A percentile compares a stretch with the other conserved stretches of the same genome.
Evolutionary conservation across 805 yeast species (phyloP).

Genomic region (Yamadazyma scolyti): DNA sequence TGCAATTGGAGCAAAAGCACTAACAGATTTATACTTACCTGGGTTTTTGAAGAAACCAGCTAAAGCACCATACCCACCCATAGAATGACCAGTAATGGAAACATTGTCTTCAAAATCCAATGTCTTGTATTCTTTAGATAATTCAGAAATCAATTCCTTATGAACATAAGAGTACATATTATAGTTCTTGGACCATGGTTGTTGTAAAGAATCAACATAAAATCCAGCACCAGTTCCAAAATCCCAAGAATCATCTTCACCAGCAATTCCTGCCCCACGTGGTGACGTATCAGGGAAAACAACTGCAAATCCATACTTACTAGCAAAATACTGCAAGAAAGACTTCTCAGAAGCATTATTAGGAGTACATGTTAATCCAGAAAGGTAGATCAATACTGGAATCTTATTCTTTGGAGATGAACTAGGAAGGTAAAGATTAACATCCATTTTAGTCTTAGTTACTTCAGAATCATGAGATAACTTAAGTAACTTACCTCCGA

Average conservation of each 20-base stretch:
- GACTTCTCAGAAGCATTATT: slow-evolving; percentile 94
- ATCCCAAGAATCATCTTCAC: slow-evolving; percentile 84
- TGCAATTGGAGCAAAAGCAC: slow-evolving; percentile 88
- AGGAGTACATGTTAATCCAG: slow-evolving; percentile 93
- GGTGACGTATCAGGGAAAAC: slow-evolving; percentile 98
- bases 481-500: slow-evolving; percentile 75
- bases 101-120: slow-evolving; percentile 59
- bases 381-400: slow-evolving; percentile 76
- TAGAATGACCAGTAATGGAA: slow-evolving; percentile 93
- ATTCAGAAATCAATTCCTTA: slow-evolving; percentile 59
- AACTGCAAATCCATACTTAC: slow-evolving; percentile 77
- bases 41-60: slow-evolving; percentile 64
- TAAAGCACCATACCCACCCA: slow-evolving; percentile 97
- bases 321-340: slow-evolving; percentile 75
- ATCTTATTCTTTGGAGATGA: slow-evolving; percentile 28
- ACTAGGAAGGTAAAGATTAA: slow-evolving; percentile 79
- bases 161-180: slow-evolving; percentile 84
- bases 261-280: slow-evolving; percentile 71
- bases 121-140: slow-evolving; percentile 39
- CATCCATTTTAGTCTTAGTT: slow-evolving; percentile 73
- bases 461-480: slow-evolving; percentile 65
- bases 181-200: slow-evolving; percentile 70
- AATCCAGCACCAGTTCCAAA: slow-evolving; percentile 96
- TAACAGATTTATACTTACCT: slow-evolving; percentile 68
- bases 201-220: slow-evolving; percentile 78